These are phyloP conservation scores for Monascus ruber DNA, from an alignment of 2,329 filamentous ascomycete genomes.

Conservation along the genomic window DNA sequence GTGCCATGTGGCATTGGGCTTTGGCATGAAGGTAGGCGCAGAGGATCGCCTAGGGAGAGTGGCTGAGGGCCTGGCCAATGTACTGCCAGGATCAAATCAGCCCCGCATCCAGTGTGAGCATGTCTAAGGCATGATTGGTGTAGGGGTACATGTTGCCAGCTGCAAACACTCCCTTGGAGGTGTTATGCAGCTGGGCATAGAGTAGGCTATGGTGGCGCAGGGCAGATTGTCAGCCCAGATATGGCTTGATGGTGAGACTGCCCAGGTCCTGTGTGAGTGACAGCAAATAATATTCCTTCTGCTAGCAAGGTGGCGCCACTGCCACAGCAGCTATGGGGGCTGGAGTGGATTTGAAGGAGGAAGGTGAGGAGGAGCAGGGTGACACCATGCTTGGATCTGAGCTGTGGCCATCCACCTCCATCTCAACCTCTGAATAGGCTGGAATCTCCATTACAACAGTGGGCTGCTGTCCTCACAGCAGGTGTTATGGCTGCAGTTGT, in stretches of 20 bases:
- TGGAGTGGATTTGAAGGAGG: no score
- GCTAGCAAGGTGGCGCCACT: neutral
- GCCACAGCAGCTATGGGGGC: no score
- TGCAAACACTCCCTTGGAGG: neutral
- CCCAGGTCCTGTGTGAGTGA: neutral
- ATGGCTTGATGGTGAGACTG: neutral
- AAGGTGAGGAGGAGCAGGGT: no score
- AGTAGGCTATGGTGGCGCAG: neutral
- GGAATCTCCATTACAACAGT: no score
- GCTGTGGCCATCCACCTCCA: no score
- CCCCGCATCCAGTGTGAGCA: neutral
- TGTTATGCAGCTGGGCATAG: neutral
- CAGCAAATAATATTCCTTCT: neutral
- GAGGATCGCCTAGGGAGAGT: neutral
- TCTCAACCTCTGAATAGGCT: no score
- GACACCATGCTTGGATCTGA: no score
- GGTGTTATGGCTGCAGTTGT: neutral
- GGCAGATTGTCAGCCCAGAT: neutral
- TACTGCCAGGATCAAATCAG: neutral
- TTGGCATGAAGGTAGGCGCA: neutral
- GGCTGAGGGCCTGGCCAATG: neutral
- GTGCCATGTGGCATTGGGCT: no score
- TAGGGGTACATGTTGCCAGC: neutral
- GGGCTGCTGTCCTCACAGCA: no score
- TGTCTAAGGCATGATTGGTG: neutral